Evolutionary conservation across 345 rosid species (phyloP).

Genomic region (Gossypium longicalyx): DNA sequence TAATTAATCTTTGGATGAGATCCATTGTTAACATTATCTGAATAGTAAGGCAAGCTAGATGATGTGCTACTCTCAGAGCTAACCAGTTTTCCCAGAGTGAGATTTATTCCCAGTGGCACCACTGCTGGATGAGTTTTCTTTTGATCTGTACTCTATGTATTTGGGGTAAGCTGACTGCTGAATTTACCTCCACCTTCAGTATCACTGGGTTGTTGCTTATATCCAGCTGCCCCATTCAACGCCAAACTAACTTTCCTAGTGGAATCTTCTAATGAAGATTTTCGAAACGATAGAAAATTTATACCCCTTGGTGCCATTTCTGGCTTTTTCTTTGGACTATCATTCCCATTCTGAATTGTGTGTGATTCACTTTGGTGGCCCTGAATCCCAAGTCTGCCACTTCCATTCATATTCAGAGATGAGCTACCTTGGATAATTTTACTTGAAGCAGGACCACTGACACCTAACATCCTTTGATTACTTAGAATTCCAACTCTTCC

Average conservation of each 20-base stretch:
- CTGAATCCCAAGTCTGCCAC: constrained; percentile 19
- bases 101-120: background rate
- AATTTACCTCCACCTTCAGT: background rate
- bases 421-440: constrained; percentile 20
- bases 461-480: constrained; percentile 28
- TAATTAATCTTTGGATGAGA: constrained; percentile 22
- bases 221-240: constrained; percentile 9
- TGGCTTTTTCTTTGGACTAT: constrained; percentile 15
- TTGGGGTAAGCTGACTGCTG: constrained; percentile 15
- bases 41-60: constrained; percentile 21
- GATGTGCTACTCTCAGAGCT: constrained; percentile 1
- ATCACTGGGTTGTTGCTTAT: constrained; percentile 6
- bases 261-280: constrained; percentile 25
- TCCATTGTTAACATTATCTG: constrained; percentile 4
- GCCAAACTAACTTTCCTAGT: constrained; percentile 19
- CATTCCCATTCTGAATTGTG: constrained; percentile 22
- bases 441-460: constrained; percentile 33
- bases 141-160: constrained; percentile 9
- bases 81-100: constrained; percentile 14
- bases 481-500: constrained; percentile 19
- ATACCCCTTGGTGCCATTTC: constrained; percentile 30
- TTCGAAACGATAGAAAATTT: constrained; percentile 60
- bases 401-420: constrained; percentile 19
- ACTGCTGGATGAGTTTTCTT: constrained; percentile 20
- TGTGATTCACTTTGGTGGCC: constrained; percentile 24